These are phyloP conservation scores for Calonectria pauciramosa DNA, from an alignment of 2,329 filamentous ascomycete genomes.

Conservation along the genomic window DNA sequence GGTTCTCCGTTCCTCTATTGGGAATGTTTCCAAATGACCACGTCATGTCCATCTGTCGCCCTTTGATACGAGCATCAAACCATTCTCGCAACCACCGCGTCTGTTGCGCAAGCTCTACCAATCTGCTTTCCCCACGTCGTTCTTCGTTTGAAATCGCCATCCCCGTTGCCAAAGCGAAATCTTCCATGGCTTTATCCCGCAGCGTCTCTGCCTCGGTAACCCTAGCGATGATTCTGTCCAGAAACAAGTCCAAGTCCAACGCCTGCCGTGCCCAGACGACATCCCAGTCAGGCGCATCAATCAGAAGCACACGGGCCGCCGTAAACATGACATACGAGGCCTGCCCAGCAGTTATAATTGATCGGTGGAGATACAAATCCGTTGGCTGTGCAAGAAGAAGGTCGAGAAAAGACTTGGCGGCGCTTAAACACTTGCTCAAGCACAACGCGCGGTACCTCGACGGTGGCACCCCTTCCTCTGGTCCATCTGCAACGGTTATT, in stretches of 20 bases:
- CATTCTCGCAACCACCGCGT: constrained; percentile 49
- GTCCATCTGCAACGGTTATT: constrained; percentile 46
- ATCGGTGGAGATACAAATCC: constrained; percentile 34
- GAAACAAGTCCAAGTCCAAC: constrained; percentile 30
- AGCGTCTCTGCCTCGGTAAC: constrained; percentile 28
- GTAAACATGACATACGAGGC: constrained; percentile 40
- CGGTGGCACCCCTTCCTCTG: constrained; percentile 43
- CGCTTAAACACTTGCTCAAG: constrained; percentile 52
- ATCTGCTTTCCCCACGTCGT: constrained; percentile 33
- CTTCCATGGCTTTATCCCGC: constrained; percentile 13
- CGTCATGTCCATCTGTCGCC: constrained; percentile 19
- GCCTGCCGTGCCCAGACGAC: constrained; percentile 32
- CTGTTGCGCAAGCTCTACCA: constrained; percentile 40
- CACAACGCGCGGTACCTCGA: constrained; percentile 49
- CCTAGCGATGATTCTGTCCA: constrained; percentile 31
- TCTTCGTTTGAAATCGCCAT: constrained; percentile 36
- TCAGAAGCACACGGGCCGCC: constrained; percentile 38
- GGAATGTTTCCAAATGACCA: not conserved
- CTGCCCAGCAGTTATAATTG: constrained; percentile 41
- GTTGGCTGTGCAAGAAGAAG: constrained; percentile 47
- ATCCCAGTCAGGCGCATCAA: constrained; percentile 44
- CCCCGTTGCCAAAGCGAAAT: constrained; percentile 24
- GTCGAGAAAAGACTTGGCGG: constrained; percentile 51
- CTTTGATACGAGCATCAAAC: constrained; percentile 45
- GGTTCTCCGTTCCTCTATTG: not conserved